Base-by-base conservation (phyloP, 2,329 filamentous ascomycete species). In the Penicillium sp. region DNA sequence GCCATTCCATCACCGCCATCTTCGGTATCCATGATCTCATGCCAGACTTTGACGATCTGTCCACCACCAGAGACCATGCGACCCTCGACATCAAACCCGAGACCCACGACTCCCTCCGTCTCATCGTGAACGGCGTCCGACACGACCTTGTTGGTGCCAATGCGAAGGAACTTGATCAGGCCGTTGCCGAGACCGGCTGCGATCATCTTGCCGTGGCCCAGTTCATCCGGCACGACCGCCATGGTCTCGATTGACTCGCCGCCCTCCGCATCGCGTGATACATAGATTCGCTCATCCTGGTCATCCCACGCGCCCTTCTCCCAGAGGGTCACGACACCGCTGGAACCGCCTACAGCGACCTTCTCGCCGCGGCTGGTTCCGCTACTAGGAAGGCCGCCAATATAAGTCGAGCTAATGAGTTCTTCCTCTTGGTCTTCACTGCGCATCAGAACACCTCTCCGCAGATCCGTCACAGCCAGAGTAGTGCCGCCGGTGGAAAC, bases 351-450 rank as follows among this genome's bases (percentile, higher is more conserved):
- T 0, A 91, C 90, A 2, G 94, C 72, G 3, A 94, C 80, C 68
- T 88, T 88, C 63, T 87, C 81, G 4, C 90, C 90, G 40, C 89
- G 88, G 63, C 84, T 87, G 6, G 81, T 80, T 24, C 82, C 83
- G 32, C 74, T 75, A 24, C 87, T 85, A 0, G 89, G 85, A 54
- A 96, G 74, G 0, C 91, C 91, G 0, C 86, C 83, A 15, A 97
- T 85, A 66, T 91, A 90, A 40, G 85, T 79, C 1, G 89, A 88
- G 64, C 88, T 89, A n/a, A 97, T 80, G 52, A 97, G 76, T 72
- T 97, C 91, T 59, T 97, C 92, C 64, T 95, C 94, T 68, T 97
- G 94, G 65, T 97, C 91, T 67, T 97, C 94, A 60, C 91, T 96
- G 53, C 88, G 88, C 3, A 92, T 88, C 36, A 97, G 77, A 5